Percentiles rank a stretch among this genome's conserved stretches.
Evolutionary conservation across 805 yeast genomes (phyloP).

Genomic region (Schizosaccharomyces cryophilus): DNA sequence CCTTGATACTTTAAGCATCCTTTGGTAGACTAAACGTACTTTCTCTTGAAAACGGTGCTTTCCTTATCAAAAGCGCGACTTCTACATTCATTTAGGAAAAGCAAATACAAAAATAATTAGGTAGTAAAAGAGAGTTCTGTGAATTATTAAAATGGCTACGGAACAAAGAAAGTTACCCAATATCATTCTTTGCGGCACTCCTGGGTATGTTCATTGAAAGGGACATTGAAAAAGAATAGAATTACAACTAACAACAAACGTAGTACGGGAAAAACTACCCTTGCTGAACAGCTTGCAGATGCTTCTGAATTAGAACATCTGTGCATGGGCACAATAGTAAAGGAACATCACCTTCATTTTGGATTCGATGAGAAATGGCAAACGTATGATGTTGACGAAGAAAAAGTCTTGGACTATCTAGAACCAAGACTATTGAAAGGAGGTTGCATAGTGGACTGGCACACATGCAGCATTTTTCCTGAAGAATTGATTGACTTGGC

Average conservation of each 20-base stretch:
- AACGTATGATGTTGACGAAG: slow-evolving; percentile 79
- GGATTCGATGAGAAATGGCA: slow-evolving; percentile 73
- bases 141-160: background rate
- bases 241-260: slow-evolving; percentile 16
- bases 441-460: slow-evolving; percentile 90
- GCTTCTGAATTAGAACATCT: slow-evolving; percentile 28
- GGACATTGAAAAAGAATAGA: background rate
- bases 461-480: slow-evolving; percentile 85
- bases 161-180: slow-evolving; percentile 22
- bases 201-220: slow-evolving; percentile 18
- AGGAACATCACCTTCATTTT: slow-evolving; percentile 46
- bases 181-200: slow-evolving; percentile 82
- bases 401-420: slow-evolving; percentile 52
- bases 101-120: no score
- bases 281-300: slow-evolving; percentile 32
- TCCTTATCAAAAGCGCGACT: no score
- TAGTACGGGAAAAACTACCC: slow-evolving; percentile 54
- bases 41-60: no score
- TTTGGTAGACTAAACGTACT: no score
- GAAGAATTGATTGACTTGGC: slow-evolving; percentile 81
- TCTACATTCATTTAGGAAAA: no score
- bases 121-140: no score
- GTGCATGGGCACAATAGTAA: slow-evolving; percentile 61
- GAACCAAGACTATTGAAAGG: slow-evolving; percentile 64
- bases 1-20: no score